phyloP scores from a whole-genome alignment of 2,329 filamentous ascomycete genomes.

The Metarhizium humberi region DNA sequence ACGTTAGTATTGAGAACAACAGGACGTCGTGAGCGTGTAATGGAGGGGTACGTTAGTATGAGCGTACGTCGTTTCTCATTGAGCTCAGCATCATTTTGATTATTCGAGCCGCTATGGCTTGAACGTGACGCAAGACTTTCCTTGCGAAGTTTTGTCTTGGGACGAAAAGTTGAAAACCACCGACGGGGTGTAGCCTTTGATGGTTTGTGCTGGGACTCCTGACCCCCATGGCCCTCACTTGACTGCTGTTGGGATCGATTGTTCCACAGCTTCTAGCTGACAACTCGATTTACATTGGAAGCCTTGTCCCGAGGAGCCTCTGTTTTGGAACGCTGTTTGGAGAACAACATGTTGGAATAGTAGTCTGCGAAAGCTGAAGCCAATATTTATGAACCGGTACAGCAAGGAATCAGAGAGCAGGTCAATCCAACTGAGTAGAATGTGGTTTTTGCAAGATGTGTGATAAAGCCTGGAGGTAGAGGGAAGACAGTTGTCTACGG shows the following conservation, averaged over 20 bases:
- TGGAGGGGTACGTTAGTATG: background rate
- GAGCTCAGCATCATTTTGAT: background rate
- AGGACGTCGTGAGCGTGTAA: background rate
- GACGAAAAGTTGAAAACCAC: conserved; percentile 13
- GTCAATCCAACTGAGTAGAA: conserved; percentile 1
- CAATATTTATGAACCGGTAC: conserved; percentile 4
- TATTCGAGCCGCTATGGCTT: background rate
- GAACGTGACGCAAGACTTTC: background rate
- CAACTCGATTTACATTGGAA: conserved; percentile 6
- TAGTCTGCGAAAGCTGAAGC: conserved; percentile 6
- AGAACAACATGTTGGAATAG: conserved; percentile 13
- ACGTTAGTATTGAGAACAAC: background rate
- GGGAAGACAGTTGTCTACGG: background rate
- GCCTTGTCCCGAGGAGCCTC: conserved; percentile 5
- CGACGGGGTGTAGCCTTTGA: conserved; percentile 4
- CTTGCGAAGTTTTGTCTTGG: conserved; percentile 1
- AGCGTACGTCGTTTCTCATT: background rate
- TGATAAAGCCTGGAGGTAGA: background rate
- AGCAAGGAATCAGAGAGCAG: conserved; percentile 2
- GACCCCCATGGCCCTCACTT: conserved; percentile 1
- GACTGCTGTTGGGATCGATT: conserved; percentile 10
- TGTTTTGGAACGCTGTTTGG: conserved; percentile 9
- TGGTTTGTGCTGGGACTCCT: background rate
- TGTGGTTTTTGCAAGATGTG: conserved; percentile 1
- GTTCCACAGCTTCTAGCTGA: conserved; percentile 20